A percentile compares a stretch with the other conserved stretches of the same genome.
Evolutionary conservation across 2,329 filamentous ascomycete genomes (phyloP).

Genomic region (Paecilomyces formosus): DNA sequence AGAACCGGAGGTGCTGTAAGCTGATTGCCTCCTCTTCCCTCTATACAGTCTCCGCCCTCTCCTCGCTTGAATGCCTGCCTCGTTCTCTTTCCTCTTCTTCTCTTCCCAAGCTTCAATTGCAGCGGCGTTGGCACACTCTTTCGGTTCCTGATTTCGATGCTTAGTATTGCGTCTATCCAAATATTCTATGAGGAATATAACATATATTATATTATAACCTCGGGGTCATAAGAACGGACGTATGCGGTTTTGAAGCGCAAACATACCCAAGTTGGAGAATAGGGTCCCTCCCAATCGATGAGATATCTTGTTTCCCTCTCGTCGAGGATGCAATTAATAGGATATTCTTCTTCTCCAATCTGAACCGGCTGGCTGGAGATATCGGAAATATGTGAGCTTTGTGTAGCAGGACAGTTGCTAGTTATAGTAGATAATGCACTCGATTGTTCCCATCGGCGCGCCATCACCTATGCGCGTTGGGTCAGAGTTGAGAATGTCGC

Average conservation of each 20-base stretch:
- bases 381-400: slow-evolving; percentile 3
- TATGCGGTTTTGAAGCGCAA: not conserved
- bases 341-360: slow-evolving; percentile 23
- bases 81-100: slow-evolving; percentile 16
- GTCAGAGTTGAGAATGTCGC: slow-evolving; percentile 7
- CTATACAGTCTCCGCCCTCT: not conserved
- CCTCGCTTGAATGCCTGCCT: not conserved
- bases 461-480: slow-evolving; percentile 17
- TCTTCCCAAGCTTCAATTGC: slow-evolving; percentile 23
- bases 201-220: not conserved
- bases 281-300: slow-evolving; percentile 31
- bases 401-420: slow-evolving; percentile 5
- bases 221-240: not conserved
- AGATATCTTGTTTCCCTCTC: slow-evolving; percentile 28
- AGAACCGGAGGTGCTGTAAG: not conserved
- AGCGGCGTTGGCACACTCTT: slow-evolving; percentile 23
- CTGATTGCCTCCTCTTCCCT: not conserved
- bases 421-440: slow-evolving; percentile 10
- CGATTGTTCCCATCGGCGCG: slow-evolving; percentile 13
- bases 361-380: slow-evolving; percentile 7
- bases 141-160: slow-evolving; percentile 21
- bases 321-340: slow-evolving; percentile 28
- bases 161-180: not conserved
- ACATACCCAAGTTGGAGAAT: slow-evolving; percentile 32
- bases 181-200: too few species aligned